These are phyloP conservation scores for Mycotypha africana DNA, from an alignment of 371 early-diverging fungal genomes.

Conservation along the genomic window DNA sequence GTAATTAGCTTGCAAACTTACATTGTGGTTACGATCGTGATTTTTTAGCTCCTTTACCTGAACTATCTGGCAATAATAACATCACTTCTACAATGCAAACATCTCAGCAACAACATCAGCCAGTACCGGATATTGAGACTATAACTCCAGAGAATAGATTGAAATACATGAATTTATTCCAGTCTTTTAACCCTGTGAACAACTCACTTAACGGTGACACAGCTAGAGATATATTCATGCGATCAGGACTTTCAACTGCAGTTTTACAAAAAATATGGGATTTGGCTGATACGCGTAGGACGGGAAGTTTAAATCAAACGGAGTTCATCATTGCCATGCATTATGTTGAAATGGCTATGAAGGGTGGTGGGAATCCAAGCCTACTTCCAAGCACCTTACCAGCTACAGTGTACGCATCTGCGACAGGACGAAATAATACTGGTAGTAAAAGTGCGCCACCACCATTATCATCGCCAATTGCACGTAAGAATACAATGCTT, in stretches of 20 bases:
- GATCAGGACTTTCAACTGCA: conserved; percentile 45
- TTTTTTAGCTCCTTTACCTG: conserved; percentile 41
- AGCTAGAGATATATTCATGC: conserved; percentile 43
- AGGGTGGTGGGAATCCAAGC: conserved; percentile 32
- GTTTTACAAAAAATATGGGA: conserved; percentile 51
- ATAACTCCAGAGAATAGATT: conserved; percentile 57
- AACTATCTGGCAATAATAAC: conserved; percentile 39
- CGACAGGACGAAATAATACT: conserved; percentile 36
- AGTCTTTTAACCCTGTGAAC: conserved; percentile 58
- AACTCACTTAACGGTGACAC: conserved; percentile 57
- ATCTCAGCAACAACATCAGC: conserved; percentile 5
- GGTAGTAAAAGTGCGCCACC: too few relatives aligned
- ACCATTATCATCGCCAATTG: conserved; percentile 28
- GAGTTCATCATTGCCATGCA: conserved; percentile 84
- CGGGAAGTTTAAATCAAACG: conserved; percentile 61
- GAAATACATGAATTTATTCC: conserved; percentile 68
- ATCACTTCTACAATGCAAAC: neutral
- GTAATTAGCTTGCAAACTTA: too few relatives aligned
- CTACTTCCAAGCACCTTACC: conserved; percentile 63
- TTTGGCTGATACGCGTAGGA: conserved; percentile 65
- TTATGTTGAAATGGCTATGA: conserved; percentile 67
- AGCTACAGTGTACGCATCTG: conserved; percentile 49
- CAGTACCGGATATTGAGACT: conserved; percentile 1
- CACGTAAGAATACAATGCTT: conserved; percentile 16
- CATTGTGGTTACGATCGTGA: too few relatives aligned